Evolutionary conservation across 225 moss, liverwort and hornwort genomes (phyloP).

Genomic region (Climacium dendroides): DNA sequence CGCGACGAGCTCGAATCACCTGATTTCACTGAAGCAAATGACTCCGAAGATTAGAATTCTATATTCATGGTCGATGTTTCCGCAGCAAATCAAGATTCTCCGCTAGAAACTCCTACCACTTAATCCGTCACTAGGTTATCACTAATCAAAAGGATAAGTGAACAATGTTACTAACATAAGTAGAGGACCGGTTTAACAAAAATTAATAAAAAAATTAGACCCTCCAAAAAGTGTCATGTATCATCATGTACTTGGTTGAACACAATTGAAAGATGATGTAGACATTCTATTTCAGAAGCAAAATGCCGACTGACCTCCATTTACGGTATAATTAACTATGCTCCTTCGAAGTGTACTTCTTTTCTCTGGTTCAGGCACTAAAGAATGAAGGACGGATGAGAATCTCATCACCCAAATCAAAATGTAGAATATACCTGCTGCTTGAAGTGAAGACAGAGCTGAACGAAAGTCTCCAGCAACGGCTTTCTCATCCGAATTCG

Average conservation of each 20-base stretch:
- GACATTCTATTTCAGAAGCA: background rate
- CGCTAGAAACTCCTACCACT: background rate
- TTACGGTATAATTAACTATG: background rate
- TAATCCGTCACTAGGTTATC: background rate
- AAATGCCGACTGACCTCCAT: background rate
- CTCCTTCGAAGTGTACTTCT: background rate
- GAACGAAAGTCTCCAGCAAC: conserved; percentile 59
- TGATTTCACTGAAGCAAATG: conserved; percentile 46
- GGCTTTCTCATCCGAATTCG: conserved; percentile 55
- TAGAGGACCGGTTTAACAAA: background rate
- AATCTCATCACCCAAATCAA: background rate
- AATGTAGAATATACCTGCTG: conserved; percentile 49
- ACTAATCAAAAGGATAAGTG: background rate
- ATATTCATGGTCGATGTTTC: background rate
- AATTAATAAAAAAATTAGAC: background rate
- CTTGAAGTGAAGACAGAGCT: conserved; percentile 51
- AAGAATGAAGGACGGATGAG: background rate
- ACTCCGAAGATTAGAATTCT: background rate
- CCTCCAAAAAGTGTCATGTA: too few relatives aligned
- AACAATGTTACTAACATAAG: background rate
- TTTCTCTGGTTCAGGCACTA: background rate
- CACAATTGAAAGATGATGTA: background rate
- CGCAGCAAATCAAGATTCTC: background rate
- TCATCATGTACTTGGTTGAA: background rate
- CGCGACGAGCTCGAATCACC: conserved; percentile 60